Evolutionary conservation across 2,329 filamentous ascomycete species (phyloP).

Genomic region (Diaporthe amygdali): DNA sequence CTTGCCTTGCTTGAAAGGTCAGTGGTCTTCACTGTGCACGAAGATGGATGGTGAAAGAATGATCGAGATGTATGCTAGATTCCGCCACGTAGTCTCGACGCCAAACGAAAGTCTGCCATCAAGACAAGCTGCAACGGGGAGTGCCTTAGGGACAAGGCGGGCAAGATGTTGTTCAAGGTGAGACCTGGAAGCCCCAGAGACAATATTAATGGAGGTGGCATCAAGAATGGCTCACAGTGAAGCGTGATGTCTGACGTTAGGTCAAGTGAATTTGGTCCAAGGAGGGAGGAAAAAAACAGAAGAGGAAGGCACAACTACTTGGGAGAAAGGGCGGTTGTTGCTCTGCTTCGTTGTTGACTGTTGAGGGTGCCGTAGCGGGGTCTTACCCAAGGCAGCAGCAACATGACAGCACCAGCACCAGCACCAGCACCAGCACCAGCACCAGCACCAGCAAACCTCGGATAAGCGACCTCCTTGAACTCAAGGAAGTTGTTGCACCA

Average conservation of each 20-base stretch:
- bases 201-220: not conserved
- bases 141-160: not conserved
- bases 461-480: not conserved
- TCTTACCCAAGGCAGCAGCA: constrained; percentile 4
- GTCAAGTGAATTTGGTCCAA: not conserved
- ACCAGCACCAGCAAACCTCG: not conserved
- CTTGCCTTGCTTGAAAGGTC: not conserved
- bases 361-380: not conserved
- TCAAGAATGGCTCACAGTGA: not conserved
- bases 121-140: not conserved
- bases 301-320: not conserved
- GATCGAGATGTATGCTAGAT: not conserved
- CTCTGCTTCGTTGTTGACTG: not conserved
- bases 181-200: not conserved
- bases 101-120: not conserved
- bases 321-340: not conserved
- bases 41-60: not conserved
- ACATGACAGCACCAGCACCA: not conserved
- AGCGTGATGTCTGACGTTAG: not conserved
- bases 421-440: not conserved
- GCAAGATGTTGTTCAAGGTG: not conserved
- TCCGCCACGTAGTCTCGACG: too few species aligned
- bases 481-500: not conserved
- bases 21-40: not conserved
- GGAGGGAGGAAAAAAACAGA: not conserved